Percentiles rank a stretch among this genome's conserved stretches.
Evolutionary conservation across 257 asterid genomes (phyloP).

Genomic region (Scutellaria baicalensis): DNA sequence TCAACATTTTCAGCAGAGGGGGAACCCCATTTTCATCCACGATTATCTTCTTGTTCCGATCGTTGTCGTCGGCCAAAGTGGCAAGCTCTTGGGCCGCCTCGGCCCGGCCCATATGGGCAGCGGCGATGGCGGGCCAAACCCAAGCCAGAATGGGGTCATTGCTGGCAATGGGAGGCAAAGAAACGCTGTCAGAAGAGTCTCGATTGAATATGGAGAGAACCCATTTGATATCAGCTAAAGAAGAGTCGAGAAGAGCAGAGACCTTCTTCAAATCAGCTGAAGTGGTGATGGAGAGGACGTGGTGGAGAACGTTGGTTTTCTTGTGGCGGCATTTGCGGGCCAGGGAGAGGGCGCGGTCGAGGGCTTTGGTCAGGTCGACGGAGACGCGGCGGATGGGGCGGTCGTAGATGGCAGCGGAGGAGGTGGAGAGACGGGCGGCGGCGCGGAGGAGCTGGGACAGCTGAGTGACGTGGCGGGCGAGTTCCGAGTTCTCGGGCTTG

Average conservation of each 20-base stretch:
- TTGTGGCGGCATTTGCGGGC: constrained; percentile 40
- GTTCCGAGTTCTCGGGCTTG: constrained; percentile 37
- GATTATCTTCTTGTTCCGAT: constrained; percentile 29
- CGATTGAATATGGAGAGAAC: constrained; percentile 29
- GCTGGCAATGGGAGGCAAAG: constrained; percentile 49
- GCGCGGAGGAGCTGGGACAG: constrained; percentile 46
- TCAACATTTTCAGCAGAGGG: constrained; percentile 48
- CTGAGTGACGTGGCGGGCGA: constrained; percentile 28
- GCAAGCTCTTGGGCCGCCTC: constrained; percentile 41
- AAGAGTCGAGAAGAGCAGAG: constrained; percentile 26
- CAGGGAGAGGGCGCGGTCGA: constrained; percentile 36
- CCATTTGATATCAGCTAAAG: constrained; percentile 51
- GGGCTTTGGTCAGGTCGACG: constrained; percentile 32
- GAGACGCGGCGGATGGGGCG: constrained; percentile 62
- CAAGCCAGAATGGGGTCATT: constrained; percentile 47
- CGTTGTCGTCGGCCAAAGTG: constrained; percentile 23
- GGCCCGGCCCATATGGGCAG: constrained; percentile 42
- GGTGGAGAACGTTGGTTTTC: constrained; percentile 46
- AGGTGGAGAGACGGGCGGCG: constrained; percentile 37
- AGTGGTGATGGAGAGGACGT: constrained; percentile 47
- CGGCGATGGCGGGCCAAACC: constrained; percentile 52
- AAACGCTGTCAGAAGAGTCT: constrained; percentile 19
- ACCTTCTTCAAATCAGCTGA: constrained; percentile 42
- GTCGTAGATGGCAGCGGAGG: constrained; percentile 34
- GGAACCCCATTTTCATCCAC: constrained; percentile 48